phyloP scores from a whole-genome alignment of 2,329 filamentous ascomycete species.

The Aspergillus puulaauensis region DNA sequence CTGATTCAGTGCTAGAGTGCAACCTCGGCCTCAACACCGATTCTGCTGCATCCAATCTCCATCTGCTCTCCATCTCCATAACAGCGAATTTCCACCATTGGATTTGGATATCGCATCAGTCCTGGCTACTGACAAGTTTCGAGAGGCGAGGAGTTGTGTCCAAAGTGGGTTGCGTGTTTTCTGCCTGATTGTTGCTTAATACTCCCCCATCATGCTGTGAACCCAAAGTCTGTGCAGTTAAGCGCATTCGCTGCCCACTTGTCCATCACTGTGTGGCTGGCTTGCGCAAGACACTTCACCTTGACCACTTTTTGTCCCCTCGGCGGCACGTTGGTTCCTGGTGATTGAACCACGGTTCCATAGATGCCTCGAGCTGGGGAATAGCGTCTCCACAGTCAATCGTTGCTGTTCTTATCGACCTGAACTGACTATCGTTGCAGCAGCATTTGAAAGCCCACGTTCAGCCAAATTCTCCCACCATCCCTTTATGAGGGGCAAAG shows the following conservation, averaged over 20 bases:
- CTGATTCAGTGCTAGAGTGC: background rate
- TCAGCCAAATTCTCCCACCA: background rate
- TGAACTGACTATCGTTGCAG: background rate
- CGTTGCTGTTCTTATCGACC: background rate
- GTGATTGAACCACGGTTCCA: conserved; percentile 7
- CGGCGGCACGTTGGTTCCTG: background rate
- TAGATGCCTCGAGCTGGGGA: background rate
- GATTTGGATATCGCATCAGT: background rate
- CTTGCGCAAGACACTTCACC: background rate
- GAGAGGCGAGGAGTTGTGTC: background rate
- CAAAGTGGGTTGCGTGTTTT: background rate
- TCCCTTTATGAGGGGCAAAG: conserved; percentile 17
- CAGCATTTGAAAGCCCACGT: background rate
- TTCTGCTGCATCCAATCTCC: background rate
- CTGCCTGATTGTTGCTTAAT: background rate
- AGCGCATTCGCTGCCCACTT: conserved; percentile 20
- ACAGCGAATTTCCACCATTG: background rate
- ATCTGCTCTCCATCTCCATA: background rate
- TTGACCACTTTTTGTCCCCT: background rate
- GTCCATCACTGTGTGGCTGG: conserved; percentile 17
- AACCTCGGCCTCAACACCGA: background rate
- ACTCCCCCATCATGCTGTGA: conserved; percentile 7
- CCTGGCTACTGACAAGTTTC: background rate
- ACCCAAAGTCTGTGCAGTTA: conserved; percentile 13
- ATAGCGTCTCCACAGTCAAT: conserved; percentile 5